Base-by-base conservation (phyloP, 768 basidiomycete species). In the Boletus fagicola region DNA sequence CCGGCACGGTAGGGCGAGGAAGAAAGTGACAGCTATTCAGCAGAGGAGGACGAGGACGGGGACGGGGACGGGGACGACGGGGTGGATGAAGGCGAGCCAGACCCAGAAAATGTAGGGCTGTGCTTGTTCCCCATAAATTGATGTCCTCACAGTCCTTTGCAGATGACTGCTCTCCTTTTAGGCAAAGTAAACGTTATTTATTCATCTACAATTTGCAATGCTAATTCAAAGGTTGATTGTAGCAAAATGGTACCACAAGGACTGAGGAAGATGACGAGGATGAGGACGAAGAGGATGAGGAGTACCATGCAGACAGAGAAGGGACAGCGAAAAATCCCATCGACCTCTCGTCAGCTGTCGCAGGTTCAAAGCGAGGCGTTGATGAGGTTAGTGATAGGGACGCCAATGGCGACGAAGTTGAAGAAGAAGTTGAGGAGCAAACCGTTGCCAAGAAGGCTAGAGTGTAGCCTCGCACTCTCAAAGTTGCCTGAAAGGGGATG, bases 151-250 rank as follows among this genome's bases (percentile, higher is more conserved):
- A 18, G 11, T 46, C 47, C 20, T 40, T 63, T 43, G 24, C 48
- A 68, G 67, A 56, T 69, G 56, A 72, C 69, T 16, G 65, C 62
- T 35, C 60, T 58, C 36, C 62, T 71, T 24, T 46, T 71, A 5
- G 59, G 57, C 46, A 51, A 63, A 22, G 71, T 71, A 33, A 40
- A 36, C 5, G 56, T 49, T 30, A 2, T 36, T 39, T 22, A 4
- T 28, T 47, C 10, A 5, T 42, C 11, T 49, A 20, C 13, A 30
- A 24, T 31, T 8, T 47, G 0, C 20, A 51, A 10, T 1, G 1
- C 56, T 44, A 11, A 59, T 26, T 5, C 15, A 24, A 10, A 35
- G 2, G 20, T 36, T 26, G 13, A 0, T 36, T 26, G 16, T 31
- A 68, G 64, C 49, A 56, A 47, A 65, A 67, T 36, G 69, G 69